phyloP scores from a whole-genome alignment of 257 asterid species.

The Dorcoceras hygrometricum region DNA sequence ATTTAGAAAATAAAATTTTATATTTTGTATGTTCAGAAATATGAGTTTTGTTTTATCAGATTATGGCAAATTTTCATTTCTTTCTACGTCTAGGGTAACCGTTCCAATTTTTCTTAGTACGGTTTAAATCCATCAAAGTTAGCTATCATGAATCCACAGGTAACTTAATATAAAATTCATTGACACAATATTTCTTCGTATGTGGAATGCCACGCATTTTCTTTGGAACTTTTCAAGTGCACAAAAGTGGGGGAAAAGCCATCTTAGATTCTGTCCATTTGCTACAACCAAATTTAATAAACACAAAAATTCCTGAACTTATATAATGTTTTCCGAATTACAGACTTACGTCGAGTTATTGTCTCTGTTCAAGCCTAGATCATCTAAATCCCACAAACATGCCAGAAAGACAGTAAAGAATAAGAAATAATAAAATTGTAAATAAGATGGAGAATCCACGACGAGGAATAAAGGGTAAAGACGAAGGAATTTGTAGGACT shows the following conservation, averaged over 20 bases:
- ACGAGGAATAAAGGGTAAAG: conserved; percentile 32
- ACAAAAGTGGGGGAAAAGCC: conserved; percentile 24
- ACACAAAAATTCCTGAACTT: neutral
- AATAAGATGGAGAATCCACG: conserved; percentile 24
- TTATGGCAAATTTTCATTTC: too few relatives aligned
- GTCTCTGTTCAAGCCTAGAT: neutral
- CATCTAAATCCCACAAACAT: neutral
- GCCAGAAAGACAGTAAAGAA: conserved; percentile 5
- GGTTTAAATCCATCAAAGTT: too few relatives aligned
- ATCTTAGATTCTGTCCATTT: conserved; percentile 17
- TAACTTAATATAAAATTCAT: too few relatives aligned
- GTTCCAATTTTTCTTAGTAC: too few relatives aligned
- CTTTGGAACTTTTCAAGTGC: conserved; percentile 24
- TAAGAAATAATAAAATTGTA: conserved; percentile 5
- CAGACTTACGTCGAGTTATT: conserved; percentile 20
- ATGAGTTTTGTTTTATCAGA: too few relatives aligned
- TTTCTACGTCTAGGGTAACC: too few relatives aligned
- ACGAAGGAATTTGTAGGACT: conserved; percentile 29
- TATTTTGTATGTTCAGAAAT: too few relatives aligned
- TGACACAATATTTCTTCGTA: neutral
- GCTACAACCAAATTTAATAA: conserved; percentile 4
- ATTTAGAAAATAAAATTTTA: too few relatives aligned
- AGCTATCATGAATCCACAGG: too few relatives aligned
- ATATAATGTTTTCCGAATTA: too few relatives aligned
- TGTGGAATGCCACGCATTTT: conserved; percentile 21